phyloP scores from a whole-genome alignment of 306 rosid genomes.

The Cucumis melo region DNA sequence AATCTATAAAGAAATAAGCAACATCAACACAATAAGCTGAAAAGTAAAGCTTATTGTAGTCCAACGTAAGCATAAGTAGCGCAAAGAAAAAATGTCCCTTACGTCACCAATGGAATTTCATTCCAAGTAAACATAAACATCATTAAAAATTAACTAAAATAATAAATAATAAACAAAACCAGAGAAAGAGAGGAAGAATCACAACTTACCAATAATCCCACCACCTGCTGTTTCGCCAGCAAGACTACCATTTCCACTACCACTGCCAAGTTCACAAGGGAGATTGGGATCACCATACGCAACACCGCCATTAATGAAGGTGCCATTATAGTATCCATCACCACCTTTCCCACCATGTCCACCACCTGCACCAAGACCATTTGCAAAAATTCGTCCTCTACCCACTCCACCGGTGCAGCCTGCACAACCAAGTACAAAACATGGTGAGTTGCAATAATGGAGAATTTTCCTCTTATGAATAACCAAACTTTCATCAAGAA shows the following conservation, averaged over 20 bases:
- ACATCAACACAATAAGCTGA: too few species aligned
- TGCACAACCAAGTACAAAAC: slow-evolving; percentile 22
- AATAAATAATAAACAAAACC: not conserved
- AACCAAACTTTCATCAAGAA: too few species aligned
- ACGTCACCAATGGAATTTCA: not conserved
- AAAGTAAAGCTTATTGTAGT: too few species aligned
- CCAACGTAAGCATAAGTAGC: too few species aligned
- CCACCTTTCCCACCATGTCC: slow-evolving; percentile 99
- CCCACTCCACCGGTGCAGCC: slow-evolving; percentile 90
- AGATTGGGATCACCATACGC: slow-evolving; percentile 71
- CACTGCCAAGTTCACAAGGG: slow-evolving; percentile 98
- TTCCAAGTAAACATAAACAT: not conserved
- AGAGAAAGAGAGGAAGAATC: not conserved
- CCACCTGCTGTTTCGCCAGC: slow-evolving; percentile 93
- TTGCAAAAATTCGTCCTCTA: slow-evolving; percentile 44
- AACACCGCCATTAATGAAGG: slow-evolving; percentile 69
- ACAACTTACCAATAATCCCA: slow-evolving; percentile 75
- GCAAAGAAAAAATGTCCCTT: not conserved
- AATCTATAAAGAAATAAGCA: too few species aligned
- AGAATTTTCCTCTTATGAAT: not conserved
- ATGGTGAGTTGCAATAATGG: not conserved
- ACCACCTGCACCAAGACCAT: slow-evolving; percentile 84
- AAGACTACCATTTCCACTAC: slow-evolving; percentile 78
- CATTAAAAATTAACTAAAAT: not conserved
- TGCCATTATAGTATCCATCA: slow-evolving; percentile 68